A percentile compares a stretch with the other conserved stretches of the same genome.
These are phyloP conservation scores for Paratrimastix pyriformis DNA, from an alignment of 78 protist species.

Conservation along the genomic window DNA sequence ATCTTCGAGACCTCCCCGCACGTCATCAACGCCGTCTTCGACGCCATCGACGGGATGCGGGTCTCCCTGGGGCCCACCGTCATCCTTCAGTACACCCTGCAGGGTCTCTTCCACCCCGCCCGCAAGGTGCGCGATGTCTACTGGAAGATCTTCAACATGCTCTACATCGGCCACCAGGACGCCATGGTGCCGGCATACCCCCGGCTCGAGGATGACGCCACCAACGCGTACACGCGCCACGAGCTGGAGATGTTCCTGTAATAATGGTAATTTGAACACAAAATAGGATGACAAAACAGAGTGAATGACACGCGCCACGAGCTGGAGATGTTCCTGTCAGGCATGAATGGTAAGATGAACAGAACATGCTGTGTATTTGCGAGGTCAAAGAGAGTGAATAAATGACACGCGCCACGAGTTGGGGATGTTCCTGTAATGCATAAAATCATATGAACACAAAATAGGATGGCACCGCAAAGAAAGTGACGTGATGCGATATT, in stretches of 20 bases:
- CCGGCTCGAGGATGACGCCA: slow-evolving; percentile 25
- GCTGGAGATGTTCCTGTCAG: too few relatives aligned
- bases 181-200: slow-evolving; percentile 50
- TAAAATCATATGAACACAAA: too few relatives aligned
- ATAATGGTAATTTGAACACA: too few relatives aligned
- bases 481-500: too few relatives aligned
- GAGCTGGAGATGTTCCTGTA: slow-evolving; percentile 20
- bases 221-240: slow-evolving; percentile 8
- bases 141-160: slow-evolving; percentile 92
- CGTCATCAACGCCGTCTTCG: slow-evolving; percentile 89
- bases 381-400: too few relatives aligned
- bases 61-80: slow-evolving; percentile 79
- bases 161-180: slow-evolving; percentile 66
- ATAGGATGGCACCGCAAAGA: too few relatives aligned
- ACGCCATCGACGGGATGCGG: slow-evolving; percentile 91
- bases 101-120: slow-evolving; percentile 56
- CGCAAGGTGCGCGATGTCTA: slow-evolving; percentile 87
- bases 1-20: slow-evolving; percentile 96
- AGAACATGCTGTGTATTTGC: too few relatives aligned
- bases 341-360: too few relatives aligned
- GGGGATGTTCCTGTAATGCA: too few relatives aligned
- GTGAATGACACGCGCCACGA: too few relatives aligned
- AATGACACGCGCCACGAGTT: too few relatives aligned
- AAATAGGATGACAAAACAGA: too few relatives aligned
- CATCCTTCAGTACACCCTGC: slow-evolving; percentile 72